Percentiles rank a stretch among this genome's conserved stretches.
These are phyloP conservation scores for Diaporthe sp. DNA, from an alignment of 2,329 filamentous ascomycete genomes.

Conservation along the genomic window DNA sequence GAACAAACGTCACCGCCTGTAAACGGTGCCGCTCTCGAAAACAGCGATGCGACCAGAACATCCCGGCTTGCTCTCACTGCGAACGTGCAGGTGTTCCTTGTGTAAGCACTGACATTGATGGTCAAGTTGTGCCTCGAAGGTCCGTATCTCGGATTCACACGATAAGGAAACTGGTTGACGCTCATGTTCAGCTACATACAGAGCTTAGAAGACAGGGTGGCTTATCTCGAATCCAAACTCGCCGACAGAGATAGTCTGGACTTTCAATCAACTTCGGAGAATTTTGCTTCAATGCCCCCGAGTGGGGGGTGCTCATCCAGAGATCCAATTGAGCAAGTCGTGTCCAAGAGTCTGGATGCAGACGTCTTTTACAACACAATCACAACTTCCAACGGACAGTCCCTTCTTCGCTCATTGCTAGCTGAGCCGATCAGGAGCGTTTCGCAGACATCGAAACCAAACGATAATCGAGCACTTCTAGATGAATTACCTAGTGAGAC, in stretches of 20 bases:
- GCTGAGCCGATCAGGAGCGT: background rate
- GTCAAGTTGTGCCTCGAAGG: background rate
- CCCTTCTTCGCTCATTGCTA: slow-evolving; percentile 11
- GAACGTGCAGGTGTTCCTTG: slow-evolving; percentile 38
- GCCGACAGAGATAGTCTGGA: background rate
- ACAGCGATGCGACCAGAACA: slow-evolving; percentile 42
- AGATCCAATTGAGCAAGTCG: background rate
- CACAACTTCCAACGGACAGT: slow-evolving; percentile 1
- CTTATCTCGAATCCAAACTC: background rate
- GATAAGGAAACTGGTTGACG: background rate
- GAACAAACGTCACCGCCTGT: slow-evolving; percentile 44
- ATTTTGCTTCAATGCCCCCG: background rate
- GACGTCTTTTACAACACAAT: slow-evolving; percentile 17
- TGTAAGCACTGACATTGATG: slow-evolving; percentile 37
- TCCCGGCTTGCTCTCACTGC: slow-evolving; percentile 41
- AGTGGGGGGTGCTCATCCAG: background rate
- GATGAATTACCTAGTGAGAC: background rate
- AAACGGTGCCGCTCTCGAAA: slow-evolving; percentile 42
- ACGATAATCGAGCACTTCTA: background rate
- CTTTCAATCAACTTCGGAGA: background rate
- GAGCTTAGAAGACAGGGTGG: background rate
- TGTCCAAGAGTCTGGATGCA: background rate
- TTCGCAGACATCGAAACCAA: background rate
- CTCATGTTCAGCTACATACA: slow-evolving; percentile 4
- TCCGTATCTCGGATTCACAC: background rate